Evolutionary conservation across 2,329 filamentous ascomycete species (phyloP), one percentile per base, ranked within the genome.

Genomic region (Lachnellula arida): DNA sequence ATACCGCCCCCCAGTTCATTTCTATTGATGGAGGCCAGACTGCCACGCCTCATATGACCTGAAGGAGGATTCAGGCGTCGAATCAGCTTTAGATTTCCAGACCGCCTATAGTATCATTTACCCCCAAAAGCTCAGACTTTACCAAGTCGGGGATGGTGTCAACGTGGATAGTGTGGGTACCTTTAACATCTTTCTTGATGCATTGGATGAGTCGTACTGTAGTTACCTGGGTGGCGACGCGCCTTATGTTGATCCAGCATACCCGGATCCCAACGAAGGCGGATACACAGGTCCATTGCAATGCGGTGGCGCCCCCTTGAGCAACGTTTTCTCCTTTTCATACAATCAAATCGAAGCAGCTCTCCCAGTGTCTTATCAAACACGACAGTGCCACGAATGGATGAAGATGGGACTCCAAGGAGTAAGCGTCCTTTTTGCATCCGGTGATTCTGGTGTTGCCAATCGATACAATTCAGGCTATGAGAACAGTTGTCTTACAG

Each of bases 401-500:
- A 81, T 78, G 32, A 78, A 85, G 63, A 79, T 87, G 35, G 84
- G 82, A 14, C 79, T 81, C 3, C 80, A 83, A 17, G 85, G 85
- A 23, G 78, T 86, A 2, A 79, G 80, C 2, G 73, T 87, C 14
- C 70, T 87, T 37, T 84, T 85, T 68, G 76, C 78, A 14, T 81
- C 77, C 3, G 82, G 82, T 5, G 82, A 86, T 64, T 66, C 68
- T 32, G 82, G 82, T 11, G 59, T 62, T 25, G 61, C 60, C 8
- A 60, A 55, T 49, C 52, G 46, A 17, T 49, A 48, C 37, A 54
- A 57, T 50, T 32, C 56, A 4, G 58, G 58, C n/a, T 59, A 55
- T 35, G 43, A 53, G 15, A 59, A 53, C 35, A 55, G 56, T 23
- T 61, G 58, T 35, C 52, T 61, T 42, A 60, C 49, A 28, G 42